Conservation (phyloP, 1,284 basidiomycete genomes). For the Pascua guehoae region DNA sequence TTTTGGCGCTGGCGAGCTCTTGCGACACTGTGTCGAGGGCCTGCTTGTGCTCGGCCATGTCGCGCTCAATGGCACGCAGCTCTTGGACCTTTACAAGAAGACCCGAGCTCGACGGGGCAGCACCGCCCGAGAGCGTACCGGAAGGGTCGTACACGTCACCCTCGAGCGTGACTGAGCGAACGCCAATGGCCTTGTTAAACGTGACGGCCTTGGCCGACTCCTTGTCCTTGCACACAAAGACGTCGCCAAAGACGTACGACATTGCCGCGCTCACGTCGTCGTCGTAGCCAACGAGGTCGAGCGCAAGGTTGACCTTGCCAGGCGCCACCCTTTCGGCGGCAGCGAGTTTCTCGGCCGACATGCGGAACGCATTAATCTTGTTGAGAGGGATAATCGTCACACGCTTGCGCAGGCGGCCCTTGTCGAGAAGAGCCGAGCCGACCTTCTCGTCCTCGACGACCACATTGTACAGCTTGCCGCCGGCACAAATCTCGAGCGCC, state of each 20-base stretch:
- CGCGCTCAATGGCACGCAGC: conserved; percentile 61
- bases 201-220: conserved; percentile 85
- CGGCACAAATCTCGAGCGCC: conserved; percentile 90
- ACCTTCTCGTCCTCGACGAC: conserved; percentile 88
- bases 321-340: conserved; percentile 72
- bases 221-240: conserved; percentile 86
- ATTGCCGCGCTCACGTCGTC: conserved; percentile 83
- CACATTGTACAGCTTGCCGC: conserved; percentile 87
- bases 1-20: conserved; percentile 58
- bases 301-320: conserved; percentile 78
- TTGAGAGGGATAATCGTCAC: conserved; percentile 92
- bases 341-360: conserved; percentile 69
- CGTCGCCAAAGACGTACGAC: conserved; percentile 90
- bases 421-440: conserved; percentile 77
- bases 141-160: conserved; percentile 97
- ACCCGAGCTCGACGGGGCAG: conserved; percentile 72
- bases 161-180: conserved; percentile 85
- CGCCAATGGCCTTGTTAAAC: conserved; percentile 68
- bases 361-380: conserved; percentile 74
- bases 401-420: conserved; percentile 76
- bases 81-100: conserved; percentile 83
- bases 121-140: conserved; percentile 88
- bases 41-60: conserved; percentile 58
- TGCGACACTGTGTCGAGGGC: conserved; percentile 59
- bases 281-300: conserved; percentile 83